Evolutionary conservation across 306 rosid genomes (phyloP).

Genomic region (Glycine soja): DNA sequence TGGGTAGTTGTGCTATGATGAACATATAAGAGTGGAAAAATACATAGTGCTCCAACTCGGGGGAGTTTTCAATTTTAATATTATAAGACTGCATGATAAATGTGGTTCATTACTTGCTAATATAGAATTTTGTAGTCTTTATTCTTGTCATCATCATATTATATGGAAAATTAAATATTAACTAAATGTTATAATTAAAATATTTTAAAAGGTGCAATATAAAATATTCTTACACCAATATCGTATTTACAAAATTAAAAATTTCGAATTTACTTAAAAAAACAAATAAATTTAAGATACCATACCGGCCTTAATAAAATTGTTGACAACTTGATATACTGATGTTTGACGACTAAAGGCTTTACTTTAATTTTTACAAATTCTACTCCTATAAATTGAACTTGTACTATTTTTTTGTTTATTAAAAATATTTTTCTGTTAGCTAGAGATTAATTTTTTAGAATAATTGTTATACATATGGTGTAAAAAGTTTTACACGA

Average conservation of each 20-base stretch:
- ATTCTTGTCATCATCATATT: not conserved
- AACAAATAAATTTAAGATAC: not conserved
- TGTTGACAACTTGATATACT: not conserved
- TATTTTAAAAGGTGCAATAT: not conserved
- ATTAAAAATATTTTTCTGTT: too few relatives aligned
- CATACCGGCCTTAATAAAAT: too few relatives aligned
- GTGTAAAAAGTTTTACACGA: too few relatives aligned
- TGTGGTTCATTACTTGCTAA: not conserved
- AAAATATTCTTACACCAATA: too few relatives aligned
- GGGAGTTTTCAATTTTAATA: slow-evolving; percentile 1
- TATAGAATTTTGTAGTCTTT: not conserved
- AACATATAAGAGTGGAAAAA: not conserved
- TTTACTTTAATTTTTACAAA: not conserved
- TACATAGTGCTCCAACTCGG: not conserved
- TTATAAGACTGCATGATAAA: slow-evolving; percentile 26
- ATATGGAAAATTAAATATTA: slow-evolving; percentile 1
- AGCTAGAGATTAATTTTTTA: too few relatives aligned
- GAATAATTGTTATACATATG: too few relatives aligned
- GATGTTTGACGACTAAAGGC: not conserved
- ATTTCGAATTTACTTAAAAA: too few relatives aligned
- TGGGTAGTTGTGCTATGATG: slow-evolving; percentile 14
- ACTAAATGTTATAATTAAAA: not conserved
- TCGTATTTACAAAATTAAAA: too few relatives aligned
- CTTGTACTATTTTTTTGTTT: not conserved
- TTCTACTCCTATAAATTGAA: not conserved